Percentiles rank a stretch among this genome's conserved stretches.
Evolutionary conservation across 2,329 filamentous ascomycete species (phyloP).

Genomic region (Ophiostoma perfectum): DNA sequence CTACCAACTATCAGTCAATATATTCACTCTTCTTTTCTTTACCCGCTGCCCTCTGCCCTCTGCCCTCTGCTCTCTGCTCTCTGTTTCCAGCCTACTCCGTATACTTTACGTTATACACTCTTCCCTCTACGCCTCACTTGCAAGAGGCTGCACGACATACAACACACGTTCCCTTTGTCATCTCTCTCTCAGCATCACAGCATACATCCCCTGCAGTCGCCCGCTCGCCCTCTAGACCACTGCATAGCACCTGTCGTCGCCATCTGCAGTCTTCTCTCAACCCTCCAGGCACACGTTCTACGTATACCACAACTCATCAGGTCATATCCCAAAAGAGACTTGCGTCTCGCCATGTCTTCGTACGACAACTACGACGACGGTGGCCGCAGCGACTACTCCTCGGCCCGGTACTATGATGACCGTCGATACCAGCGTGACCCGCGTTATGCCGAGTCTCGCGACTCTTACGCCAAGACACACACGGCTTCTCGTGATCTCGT

Average conservation of each 20-base stretch:
- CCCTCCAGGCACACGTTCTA: not conserved
- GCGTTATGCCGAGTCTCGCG: conserved; percentile 50
- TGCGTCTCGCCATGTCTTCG: conserved; percentile 36
- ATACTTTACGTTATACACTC: not conserved
- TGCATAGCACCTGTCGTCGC: not conserved
- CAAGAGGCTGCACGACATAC: not conserved
- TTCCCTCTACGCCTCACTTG: not conserved
- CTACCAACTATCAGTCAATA: not conserved
- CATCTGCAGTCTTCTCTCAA: not conserved
- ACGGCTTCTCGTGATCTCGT: conserved; percentile 48
- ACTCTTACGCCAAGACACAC: conserved; percentile 43
- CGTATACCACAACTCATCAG: not conserved
- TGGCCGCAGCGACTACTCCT: conserved; percentile 33
- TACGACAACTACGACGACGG: conserved; percentile 51
- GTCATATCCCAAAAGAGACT: not conserved
- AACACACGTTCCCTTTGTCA: not conserved
- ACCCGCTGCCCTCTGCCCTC: not conserved
- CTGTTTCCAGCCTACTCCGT: not conserved
- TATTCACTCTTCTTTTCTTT: not conserved
- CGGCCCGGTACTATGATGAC: conserved; percentile 47
- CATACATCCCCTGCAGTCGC: too few relatives aligned
- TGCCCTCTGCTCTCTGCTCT: not conserved
- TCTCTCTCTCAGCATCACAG: not conserved
- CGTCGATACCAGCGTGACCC: conserved; percentile 47
- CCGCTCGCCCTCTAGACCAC: not conserved